Conservation (phyloP, 345 rosid genomes). For the Lepidium sativum region DNA sequence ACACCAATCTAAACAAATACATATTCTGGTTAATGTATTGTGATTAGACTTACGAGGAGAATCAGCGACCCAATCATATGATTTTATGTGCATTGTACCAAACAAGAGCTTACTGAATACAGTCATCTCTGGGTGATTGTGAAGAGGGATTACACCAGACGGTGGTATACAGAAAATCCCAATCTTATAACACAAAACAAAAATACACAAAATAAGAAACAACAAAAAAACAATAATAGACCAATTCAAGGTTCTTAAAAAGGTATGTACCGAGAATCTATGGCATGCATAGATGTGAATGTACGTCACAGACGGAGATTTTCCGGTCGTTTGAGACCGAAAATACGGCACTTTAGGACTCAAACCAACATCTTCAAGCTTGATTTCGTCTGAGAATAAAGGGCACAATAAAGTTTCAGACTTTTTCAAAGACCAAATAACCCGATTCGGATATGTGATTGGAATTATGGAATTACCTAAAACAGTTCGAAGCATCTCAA, state of each 20-base stretch:
- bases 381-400: conserved; percentile 42
- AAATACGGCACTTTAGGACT: conserved; percentile 42
- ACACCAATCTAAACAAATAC: neutral
- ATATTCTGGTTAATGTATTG: neutral
- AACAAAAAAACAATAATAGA: neutral
- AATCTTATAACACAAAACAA: conserved; percentile 41
- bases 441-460: neutral
- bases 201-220: neutral
- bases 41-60: conserved; percentile 23
- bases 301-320: conserved; percentile 50
- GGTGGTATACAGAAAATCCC: conserved; percentile 95
- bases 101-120: conserved; percentile 94
- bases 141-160: conserved; percentile 82
- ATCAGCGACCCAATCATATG: conserved; percentile 76
- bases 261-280: conserved; percentile 54
- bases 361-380: conserved; percentile 60
- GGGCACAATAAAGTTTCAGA: neutral
- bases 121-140: conserved; percentile 98
- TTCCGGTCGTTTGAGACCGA: neutral
- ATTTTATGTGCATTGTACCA: conserved; percentile 92
- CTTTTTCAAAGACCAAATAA: neutral
- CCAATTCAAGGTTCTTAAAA: neutral
- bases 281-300: conserved; percentile 50
- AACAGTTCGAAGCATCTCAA: conserved; percentile 51
- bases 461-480: conserved; percentile 40